Conservation (phyloP, 2,329 filamentous ascomycete species). For the Colletotrichum sp. region DNA sequence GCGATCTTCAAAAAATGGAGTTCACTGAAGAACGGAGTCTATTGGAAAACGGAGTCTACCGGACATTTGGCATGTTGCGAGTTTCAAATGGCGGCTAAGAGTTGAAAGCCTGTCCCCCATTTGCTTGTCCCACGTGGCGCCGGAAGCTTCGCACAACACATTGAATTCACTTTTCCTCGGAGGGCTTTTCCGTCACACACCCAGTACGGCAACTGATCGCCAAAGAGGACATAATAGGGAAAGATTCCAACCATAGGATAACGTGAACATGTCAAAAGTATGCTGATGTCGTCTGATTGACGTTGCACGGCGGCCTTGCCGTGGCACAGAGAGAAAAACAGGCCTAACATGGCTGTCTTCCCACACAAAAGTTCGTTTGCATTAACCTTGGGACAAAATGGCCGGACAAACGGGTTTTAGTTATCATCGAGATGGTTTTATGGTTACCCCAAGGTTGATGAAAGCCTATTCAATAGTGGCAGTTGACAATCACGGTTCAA, state of each 20-base stretch:
- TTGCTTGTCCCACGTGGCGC: neutral
- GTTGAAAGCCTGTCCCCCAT: neutral
- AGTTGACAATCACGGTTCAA: neutral
- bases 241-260: fast-evolving
- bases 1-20: neutral
- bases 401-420: fast-evolving
- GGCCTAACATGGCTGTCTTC: neutral
- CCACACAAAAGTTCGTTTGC: neutral
- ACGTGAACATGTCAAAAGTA: neutral
- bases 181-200: neutral
- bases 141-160: neutral
- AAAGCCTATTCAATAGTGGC: fast-evolving
- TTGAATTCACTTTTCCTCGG: neutral
- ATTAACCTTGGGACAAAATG: neutral
- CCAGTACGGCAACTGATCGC: neutral
- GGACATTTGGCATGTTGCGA: neutral
- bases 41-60: neutral
- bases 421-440: neutral
- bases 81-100: neutral
- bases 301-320: no score
- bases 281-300: no score
- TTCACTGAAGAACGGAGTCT: fast-evolving
- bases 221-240: fast-evolving
- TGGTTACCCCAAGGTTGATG: neutral
- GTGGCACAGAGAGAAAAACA: no score